Base-by-base conservation (phyloP, 1,284 basidiomycete species). In the Ustilago cynodontis region DNA sequence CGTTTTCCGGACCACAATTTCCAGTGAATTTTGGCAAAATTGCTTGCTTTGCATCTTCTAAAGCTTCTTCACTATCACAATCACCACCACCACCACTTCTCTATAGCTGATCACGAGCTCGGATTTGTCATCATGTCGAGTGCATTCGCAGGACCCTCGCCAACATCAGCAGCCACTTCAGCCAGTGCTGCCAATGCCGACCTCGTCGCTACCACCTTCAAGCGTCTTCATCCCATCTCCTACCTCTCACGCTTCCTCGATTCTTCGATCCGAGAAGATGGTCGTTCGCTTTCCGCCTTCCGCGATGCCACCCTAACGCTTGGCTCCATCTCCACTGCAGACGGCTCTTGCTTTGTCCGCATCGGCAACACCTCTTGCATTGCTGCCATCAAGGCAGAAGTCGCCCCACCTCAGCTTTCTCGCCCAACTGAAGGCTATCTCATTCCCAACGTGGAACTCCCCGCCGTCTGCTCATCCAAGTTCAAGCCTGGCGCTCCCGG, bases 401-500 rank as follows among this genome's bases (percentile, higher is more conserved):
- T 80, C 43, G 78, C 76, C 1, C 22, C 58, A 22, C 76, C 76
- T 9, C 71, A 68, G 18, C 65, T 72, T 28, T 54, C 65, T 1
- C 57, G 76, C 9, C 68, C 76, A 33, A 37, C 45, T 35, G 58
- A 74, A 26, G 76, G 76, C 20, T 78, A 75, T 41, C 71, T 78
- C 45, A 77, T 82, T 39, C 92, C 93, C 3, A 93, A 98, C 85
- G 88, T 98, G 70, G 96, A 99, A 85, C 89, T 99, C 0, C 93
- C 94, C 0, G 93, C 96, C 0, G 90, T 98, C 59, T 97, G 93
- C 86, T 95, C 94, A 11, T 91, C 95, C 0, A 91, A 91, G 79
- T 98, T 97, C 89, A 95, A 95, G 84, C 92, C 94, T 28, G 96
- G 96, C 2, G 95, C 96, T 3, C 96, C 96, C 2, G 61, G 68